phyloP scores from a whole-genome alignment of 495 filamentous ascomycete genomes.

The Penicillium mononematosum region DNA sequence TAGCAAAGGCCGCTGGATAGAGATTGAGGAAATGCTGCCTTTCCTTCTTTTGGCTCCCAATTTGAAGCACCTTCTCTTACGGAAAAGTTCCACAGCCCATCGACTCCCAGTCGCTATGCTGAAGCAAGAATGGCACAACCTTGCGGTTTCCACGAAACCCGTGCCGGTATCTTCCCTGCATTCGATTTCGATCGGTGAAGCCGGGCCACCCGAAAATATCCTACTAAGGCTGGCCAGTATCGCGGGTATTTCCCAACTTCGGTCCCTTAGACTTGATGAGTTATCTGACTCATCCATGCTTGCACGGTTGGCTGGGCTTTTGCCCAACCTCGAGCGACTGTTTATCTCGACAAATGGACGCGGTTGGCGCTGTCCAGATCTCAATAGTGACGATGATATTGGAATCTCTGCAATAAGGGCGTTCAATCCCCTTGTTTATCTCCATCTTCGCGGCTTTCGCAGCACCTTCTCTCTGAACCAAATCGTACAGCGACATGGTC shows the following conservation, averaged over 20 bases:
- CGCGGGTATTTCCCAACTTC: constrained; percentile 11
- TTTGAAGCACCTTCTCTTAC: constrained; percentile 4
- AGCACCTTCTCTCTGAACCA: neutral
- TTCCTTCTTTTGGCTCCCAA: neutral
- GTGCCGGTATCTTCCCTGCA: neutral
- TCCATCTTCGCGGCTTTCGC: constrained; percentile 4
- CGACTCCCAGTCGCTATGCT: neutral
- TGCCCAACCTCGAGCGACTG: constrained; percentile 16
- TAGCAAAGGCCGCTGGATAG: neutral
- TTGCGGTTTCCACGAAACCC: neutral
- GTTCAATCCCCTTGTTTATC: constrained; percentile 12
- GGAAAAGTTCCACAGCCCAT: neutral
- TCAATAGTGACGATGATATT: constrained; percentile 1
- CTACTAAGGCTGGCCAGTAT: neutral
- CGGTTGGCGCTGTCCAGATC: neutral
- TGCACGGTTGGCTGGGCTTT: neutral
- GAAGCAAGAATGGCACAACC: neutral
- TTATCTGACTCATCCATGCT: neutral
- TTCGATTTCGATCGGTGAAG: neutral
- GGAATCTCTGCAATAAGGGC: constrained; percentile 12
- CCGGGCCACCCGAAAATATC: neutral
- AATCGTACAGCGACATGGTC: constrained; percentile 15
- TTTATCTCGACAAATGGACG: neutral
- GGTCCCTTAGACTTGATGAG: neutral
- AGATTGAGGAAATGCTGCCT: constrained; percentile 8